A percentile compares a stretch with the other conserved stretches of the same genome.
phyloP scores from a whole-genome alignment of 2,329 filamentous ascomycete genomes.

The Pseudocercospora cruenta region DNA sequence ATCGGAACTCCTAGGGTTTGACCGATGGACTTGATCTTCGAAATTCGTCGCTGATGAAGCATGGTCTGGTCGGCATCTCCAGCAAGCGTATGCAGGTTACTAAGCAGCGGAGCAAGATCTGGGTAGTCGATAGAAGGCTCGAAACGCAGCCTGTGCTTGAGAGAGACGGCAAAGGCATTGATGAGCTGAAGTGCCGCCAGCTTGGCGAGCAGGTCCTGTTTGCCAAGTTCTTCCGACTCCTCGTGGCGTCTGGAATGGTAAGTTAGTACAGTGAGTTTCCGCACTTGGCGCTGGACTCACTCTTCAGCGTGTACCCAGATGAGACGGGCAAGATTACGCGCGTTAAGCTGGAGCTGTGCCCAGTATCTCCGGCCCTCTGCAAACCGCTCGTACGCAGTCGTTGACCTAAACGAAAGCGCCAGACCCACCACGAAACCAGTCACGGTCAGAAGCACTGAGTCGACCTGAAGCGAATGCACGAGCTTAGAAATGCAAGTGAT shows the following conservation, averaged over 20 bases:
- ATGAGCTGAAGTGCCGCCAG: slow-evolving; percentile 76
- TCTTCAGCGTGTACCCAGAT: slow-evolving; percentile 80
- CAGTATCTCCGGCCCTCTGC: slow-evolving; percentile 65
- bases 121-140: slow-evolving; percentile 79
- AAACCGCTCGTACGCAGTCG: slow-evolving; percentile 74
- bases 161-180: slow-evolving; percentile 72
- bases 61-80: slow-evolving; percentile 57
- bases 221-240: slow-evolving; percentile 51
- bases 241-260: slow-evolving; percentile 49
- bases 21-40: slow-evolving; percentile 48
- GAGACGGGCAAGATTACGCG: slow-evolving; percentile 65
- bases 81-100: slow-evolving; percentile 76
- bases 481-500: slow-evolving; percentile 62
- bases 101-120: slow-evolving; percentile 70
- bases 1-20: slow-evolving; percentile 78
- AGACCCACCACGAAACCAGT: slow-evolving; percentile 81
- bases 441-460: slow-evolving; percentile 72
- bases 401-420: slow-evolving; percentile 75
- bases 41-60: slow-evolving; percentile 42
- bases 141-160: slow-evolving; percentile 83
- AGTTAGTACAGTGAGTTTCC: neutral
- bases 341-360: slow-evolving; percentile 60
- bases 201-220: slow-evolving; percentile 71
- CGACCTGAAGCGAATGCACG: slow-evolving; percentile 55
- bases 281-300: slow-evolving; percentile 8